phyloP scores from a whole-genome alignment of 768 basidiomycete species.

The Lentinula sp. region DNA sequence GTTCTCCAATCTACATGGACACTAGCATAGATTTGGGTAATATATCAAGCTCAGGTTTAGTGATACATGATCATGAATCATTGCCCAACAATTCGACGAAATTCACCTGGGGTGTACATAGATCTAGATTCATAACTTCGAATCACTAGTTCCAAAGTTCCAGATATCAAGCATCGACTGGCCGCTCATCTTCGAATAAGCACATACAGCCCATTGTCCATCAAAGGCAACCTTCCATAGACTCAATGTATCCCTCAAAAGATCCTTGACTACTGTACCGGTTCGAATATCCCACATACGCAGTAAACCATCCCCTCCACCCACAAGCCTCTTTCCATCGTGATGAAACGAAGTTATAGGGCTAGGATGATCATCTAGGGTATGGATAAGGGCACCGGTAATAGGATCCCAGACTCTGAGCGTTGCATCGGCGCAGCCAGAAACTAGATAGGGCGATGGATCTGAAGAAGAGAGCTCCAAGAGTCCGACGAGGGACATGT shows the following conservation, averaged over 20 bases:
- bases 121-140: background rate
- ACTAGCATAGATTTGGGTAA: too few species aligned
- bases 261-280: slow-evolving; percentile 78
- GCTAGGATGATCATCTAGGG: slow-evolving; percentile 81
- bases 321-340: slow-evolving; percentile 94
- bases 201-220: slow-evolving; percentile 90
- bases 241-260: slow-evolving; percentile 87
- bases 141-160: slow-evolving; percentile 60
- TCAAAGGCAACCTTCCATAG: slow-evolving; percentile 98
- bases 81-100: too few species aligned
- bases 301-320: slow-evolving; percentile 89
- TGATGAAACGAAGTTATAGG: slow-evolving; percentile 99
- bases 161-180: slow-evolving; percentile 78
- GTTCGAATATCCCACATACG: slow-evolving; percentile 97
- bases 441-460: slow-evolving; percentile 58
- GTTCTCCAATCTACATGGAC: too few species aligned
- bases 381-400: slow-evolving; percentile 40
- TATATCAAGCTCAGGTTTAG: too few species aligned
- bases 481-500: slow-evolving; percentile 92
- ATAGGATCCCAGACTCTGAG: slow-evolving; percentile 92
- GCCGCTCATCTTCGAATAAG: slow-evolving; percentile 70
- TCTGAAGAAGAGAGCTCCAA: slow-evolving; percentile 79
- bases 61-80: too few species aligned
- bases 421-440: slow-evolving; percentile 94
- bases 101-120: too few species aligned